phyloP scores from a whole-genome alignment of 306 rosid species.

The Cicer arietinum region DNA sequence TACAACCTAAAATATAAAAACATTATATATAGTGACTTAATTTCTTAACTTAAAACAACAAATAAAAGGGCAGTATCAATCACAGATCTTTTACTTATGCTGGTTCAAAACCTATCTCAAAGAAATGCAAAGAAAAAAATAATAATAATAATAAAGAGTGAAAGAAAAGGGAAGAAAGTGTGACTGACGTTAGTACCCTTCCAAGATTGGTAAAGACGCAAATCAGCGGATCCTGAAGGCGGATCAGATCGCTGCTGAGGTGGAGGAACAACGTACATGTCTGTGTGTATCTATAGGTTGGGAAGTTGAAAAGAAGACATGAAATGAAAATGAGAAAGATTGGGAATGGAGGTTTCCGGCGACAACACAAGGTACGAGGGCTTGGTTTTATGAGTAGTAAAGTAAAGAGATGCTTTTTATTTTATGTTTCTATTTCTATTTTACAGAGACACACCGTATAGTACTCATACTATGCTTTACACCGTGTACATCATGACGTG shows the following conservation, averaged over 20 bases:
- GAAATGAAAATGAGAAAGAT: background rate
- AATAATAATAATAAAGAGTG: background rate
- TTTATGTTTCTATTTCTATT: too few species aligned
- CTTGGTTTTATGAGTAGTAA: background rate
- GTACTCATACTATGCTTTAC: too few species aligned
- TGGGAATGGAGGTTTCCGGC: background rate
- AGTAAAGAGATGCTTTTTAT: background rate
- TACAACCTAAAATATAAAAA: background rate
- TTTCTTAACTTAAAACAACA: background rate
- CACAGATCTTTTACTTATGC: background rate
- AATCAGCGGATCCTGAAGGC: constrained; percentile 76
- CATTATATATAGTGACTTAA: background rate
- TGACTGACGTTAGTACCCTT: constrained; percentile 86
- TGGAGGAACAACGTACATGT: constrained; percentile 93
- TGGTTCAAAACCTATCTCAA: background rate
- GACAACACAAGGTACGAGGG: background rate
- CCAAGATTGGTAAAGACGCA: constrained; percentile 84
- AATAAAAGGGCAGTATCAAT: background rate
- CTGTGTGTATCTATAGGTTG: background rate
- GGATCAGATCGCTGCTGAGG: constrained; percentile 83
- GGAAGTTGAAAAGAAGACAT: constrained; percentile 1
- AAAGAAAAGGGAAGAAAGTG: constrained; percentile 14
- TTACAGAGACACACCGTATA: too few species aligned
- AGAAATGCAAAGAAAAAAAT: background rate
- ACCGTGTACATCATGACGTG: too few species aligned